These are phyloP conservation scores for Moricandia arvensis DNA, from an alignment of 345 rosid genomes.

Conservation along the genomic window DNA sequence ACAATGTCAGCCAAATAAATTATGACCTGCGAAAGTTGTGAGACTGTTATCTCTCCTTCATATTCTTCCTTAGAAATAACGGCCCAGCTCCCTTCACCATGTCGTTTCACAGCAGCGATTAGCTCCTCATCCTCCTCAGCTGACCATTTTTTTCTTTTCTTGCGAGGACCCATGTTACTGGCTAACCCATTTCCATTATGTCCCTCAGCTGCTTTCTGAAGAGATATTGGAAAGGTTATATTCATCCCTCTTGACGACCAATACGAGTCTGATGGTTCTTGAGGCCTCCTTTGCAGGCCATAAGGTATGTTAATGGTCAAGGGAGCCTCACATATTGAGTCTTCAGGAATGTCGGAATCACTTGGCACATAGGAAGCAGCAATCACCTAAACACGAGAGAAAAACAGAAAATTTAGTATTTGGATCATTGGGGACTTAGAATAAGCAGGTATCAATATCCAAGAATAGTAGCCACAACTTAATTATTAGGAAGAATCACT, in stretches of 20 bases:
- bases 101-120: constrained; percentile 68
- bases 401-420: constrained; percentile 4
- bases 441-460: not conserved
- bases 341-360: constrained; percentile 54
- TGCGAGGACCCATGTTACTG: constrained; percentile 48
- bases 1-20: constrained; percentile 2
- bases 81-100: constrained; percentile 94
- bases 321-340: constrained; percentile 71
- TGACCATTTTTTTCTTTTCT: constrained; percentile 72
- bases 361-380: constrained; percentile 74
- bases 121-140: constrained; percentile 57
- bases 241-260: constrained; percentile 57
- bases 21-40: constrained; percentile 85
- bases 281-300: constrained; percentile 41
- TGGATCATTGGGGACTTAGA: constrained; percentile 5
- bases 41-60: constrained; percentile 69
- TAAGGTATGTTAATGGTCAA: constrained; percentile 83
- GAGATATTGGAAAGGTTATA: constrained; percentile 76
- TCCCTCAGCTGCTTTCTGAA: constrained; percentile 66
- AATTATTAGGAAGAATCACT: not conserved
- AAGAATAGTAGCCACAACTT: constrained; percentile 2
- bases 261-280: constrained; percentile 50
- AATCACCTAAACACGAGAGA: constrained; percentile 56
- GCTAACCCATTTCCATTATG: constrained; percentile 49
- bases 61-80: constrained; percentile 59